phyloP scores from a whole-genome alignment of 2,329 filamentous ascomycete genomes.

The Metarhizium robertsii region DNA sequence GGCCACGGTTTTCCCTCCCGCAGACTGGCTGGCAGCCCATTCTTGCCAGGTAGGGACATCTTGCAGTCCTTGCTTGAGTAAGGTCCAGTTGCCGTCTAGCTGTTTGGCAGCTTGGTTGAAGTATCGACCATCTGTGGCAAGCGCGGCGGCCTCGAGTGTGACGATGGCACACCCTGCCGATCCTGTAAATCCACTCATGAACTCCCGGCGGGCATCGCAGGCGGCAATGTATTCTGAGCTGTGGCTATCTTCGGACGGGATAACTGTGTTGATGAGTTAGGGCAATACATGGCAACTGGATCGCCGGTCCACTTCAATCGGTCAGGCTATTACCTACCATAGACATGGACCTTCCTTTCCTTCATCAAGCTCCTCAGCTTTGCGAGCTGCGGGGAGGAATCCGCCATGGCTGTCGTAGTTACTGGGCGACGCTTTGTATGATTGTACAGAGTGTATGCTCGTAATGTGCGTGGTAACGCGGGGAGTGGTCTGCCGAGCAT shows the following conservation, averaged over 20 bases:
- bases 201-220: conserved; percentile 87
- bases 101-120: conserved; percentile 94
- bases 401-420: conserved; percentile 13
- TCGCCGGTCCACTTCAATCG: background rate
- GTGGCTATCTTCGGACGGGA: conserved; percentile 95
- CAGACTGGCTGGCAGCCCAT: conserved; percentile 82
- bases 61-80: conserved; percentile 87
- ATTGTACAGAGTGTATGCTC: background rate
- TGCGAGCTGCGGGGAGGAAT: conserved; percentile 68
- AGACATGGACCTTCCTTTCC: conserved; percentile 78
- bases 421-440: background rate
- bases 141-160: conserved; percentile 73
- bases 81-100: conserved; percentile 80
- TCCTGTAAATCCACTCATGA: conserved; percentile 88
- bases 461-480: background rate
- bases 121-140: conserved; percentile 93
- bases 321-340: conserved; percentile 51
- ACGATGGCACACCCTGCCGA: conserved; percentile 91
- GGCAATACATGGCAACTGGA: background rate
- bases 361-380: conserved; percentile 80
- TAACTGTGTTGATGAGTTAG: conserved; percentile 45
- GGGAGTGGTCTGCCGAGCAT: background rate
- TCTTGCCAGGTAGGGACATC: conserved; percentile 97
- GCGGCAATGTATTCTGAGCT: conserved; percentile 96
- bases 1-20: conserved; percentile 77